Conservation (phyloP, 306 rosid genomes). For the Medicago arabica region DNA sequence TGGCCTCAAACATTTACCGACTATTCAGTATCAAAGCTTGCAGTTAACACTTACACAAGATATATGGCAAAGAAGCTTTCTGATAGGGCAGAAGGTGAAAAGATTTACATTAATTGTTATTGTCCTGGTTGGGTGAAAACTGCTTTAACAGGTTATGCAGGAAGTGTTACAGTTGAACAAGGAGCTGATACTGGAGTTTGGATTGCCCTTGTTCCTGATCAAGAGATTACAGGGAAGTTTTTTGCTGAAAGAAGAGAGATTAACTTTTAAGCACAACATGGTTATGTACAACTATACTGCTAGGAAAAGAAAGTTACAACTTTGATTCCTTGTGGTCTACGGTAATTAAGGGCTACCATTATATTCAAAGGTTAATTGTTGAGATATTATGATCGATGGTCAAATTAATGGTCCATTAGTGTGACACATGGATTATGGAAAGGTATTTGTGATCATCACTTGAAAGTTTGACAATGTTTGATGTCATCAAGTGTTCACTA, state of each 20-base stretch:
- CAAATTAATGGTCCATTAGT: not conserved
- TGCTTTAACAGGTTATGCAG: constrained; percentile 84
- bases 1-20: constrained; percentile 82
- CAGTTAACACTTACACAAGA: constrained; percentile 80
- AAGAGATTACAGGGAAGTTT: constrained; percentile 75
- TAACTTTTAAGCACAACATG: constrained; percentile 50
- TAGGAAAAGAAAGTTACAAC: constrained; percentile 2
- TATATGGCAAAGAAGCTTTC: constrained; percentile 66
- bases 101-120: constrained; percentile 78
- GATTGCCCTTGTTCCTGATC: constrained; percentile 92
- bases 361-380: not conserved
- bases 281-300: not conserved
- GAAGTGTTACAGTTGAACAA: constrained; percentile 73
- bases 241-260: constrained; percentile 92
- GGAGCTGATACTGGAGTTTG: constrained; percentile 98
- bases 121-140: constrained; percentile 99
- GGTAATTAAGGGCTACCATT: not conserved
- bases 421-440: not conserved
- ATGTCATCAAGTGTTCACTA: not conserved
- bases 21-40: constrained; percentile 81
- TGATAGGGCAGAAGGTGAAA: constrained; percentile 69
- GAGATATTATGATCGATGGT: constrained; percentile 26
- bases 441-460: constrained; percentile 19
- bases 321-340: constrained; percentile 15
- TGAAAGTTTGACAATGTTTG: not conserved